These are phyloP conservation scores for Colletotrichum spaethianum DNA, from an alignment of 2,329 filamentous ascomycete species.

Conservation along the genomic window DNA sequence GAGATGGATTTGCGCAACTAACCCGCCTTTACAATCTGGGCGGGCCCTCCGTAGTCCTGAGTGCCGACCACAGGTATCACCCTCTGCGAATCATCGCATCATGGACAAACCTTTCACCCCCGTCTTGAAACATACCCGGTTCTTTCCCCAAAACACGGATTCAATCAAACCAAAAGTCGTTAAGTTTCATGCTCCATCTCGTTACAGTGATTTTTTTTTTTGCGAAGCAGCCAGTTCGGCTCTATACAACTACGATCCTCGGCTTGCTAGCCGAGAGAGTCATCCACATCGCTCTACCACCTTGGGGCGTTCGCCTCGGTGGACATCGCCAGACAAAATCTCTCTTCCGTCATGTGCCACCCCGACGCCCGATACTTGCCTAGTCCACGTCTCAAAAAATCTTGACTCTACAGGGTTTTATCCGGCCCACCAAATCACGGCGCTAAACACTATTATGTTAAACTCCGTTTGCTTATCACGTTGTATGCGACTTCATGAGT, in stretches of 20 bases:
- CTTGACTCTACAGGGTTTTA: constrained; percentile 29
- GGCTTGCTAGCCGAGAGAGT: background rate
- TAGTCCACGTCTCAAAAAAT: constrained; percentile 18
- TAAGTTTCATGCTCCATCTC: background rate
- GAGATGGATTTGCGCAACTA: constrained; percentile 4
- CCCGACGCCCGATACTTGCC: background rate
- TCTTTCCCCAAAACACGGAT: constrained; percentile 25
- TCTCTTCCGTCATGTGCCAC: constrained; percentile 28
- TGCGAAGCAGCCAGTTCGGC: background rate
- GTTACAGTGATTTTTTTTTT: too few species aligned
- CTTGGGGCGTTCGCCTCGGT: background rate
- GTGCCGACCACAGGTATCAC: constrained; percentile 21
- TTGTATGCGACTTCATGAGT: constrained; percentile 4
- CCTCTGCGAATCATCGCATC: constrained; percentile 39
- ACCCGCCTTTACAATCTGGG: constrained; percentile 1
- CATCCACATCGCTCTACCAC: background rate
- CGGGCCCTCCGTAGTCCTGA: constrained; percentile 18
- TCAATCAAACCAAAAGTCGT: constrained; percentile 10
- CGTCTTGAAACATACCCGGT: constrained; percentile 32
- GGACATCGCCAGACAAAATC: constrained; percentile 2
- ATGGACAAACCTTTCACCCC: constrained; percentile 25
- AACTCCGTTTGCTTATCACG: background rate
- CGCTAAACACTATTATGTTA: background rate
- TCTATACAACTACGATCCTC: background rate
- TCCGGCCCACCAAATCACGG: constrained; percentile 12